Percentiles rank a stretch among this genome's conserved stretches.
Conservation (phyloP, 768 basidiomycete genomes). For the Cyclocybe aegerita region DNA sequence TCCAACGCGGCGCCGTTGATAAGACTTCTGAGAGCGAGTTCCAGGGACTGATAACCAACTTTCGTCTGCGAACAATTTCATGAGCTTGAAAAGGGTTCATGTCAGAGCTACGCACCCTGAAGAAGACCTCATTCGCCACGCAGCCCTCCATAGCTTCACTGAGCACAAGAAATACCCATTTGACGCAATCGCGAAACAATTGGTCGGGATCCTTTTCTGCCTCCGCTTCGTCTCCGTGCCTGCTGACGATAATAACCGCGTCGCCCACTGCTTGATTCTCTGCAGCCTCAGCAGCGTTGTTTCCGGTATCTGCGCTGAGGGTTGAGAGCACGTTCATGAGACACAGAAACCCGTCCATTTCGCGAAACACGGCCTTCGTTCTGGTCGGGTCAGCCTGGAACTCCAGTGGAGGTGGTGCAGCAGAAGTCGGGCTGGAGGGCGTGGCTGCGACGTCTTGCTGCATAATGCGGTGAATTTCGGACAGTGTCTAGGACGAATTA, state of each 20-base stretch:
- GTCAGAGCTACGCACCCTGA: conserved; percentile 48
- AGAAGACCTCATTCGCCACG: conserved; percentile 57
- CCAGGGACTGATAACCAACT: conserved; percentile 67
- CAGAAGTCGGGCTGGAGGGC: neutral
- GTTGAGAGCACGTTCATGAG: conserved; percentile 73
- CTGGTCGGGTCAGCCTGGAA: neutral
- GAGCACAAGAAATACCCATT: conserved; percentile 62
- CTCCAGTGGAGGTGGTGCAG: neutral
- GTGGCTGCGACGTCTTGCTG: conserved; percentile 47
- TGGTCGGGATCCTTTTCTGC: conserved; percentile 13
- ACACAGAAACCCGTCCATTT: conserved; percentile 78
- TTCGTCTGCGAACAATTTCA: conserved; percentile 32
- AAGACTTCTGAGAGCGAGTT: conserved; percentile 56
- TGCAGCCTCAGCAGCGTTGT: neutral
- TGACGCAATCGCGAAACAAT: conserved; percentile 37
- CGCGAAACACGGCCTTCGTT: conserved; percentile 77
- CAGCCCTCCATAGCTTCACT: conserved; percentile 64
- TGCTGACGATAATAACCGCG: conserved; percentile 16
- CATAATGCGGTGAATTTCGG: conserved; percentile 68
- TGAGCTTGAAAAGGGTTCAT: neutral
- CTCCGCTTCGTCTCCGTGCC: conserved; percentile 22
- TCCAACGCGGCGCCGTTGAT: too few relatives aligned
- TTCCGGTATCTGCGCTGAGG: conserved; percentile 32
- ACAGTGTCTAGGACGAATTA: conserved; percentile 45
- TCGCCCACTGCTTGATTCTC: neutral